A percentile compares a stretch with the other conserved stretches of the same genome.
Conservation (phyloP, 345 rosid species). For the Syzygium oleosum region DNA sequence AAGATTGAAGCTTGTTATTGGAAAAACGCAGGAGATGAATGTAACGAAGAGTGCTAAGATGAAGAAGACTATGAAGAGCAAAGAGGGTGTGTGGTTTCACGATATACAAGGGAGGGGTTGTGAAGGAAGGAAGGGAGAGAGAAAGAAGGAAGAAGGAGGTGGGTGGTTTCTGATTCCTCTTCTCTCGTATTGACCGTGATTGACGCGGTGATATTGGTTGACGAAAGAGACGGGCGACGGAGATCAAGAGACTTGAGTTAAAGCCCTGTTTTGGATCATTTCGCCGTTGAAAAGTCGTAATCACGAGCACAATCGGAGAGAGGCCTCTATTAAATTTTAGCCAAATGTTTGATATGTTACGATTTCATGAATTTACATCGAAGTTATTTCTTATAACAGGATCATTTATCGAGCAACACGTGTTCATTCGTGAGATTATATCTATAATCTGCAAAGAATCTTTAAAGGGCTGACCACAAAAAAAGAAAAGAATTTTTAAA, state of each 20-base stretch:
- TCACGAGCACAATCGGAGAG: too few relatives aligned
- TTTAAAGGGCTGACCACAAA: too few relatives aligned
- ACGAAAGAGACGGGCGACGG: neutral
- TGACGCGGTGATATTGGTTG: neutral
- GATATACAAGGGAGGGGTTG: neutral
- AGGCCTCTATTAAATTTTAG: too few relatives aligned
- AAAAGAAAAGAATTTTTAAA: too few relatives aligned
- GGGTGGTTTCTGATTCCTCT: neutral
- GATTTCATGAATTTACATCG: too few relatives aligned
- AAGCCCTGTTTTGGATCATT: neutral
- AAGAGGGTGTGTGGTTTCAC: neutral
- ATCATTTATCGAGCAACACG: too few relatives aligned
- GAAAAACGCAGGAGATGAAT: neutral
- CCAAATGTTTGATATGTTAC: too few relatives aligned
- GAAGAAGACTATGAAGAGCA: neutral
- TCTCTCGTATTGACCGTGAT: neutral
- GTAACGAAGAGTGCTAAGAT: neutral
- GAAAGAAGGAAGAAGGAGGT: neutral
- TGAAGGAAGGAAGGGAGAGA: neutral
- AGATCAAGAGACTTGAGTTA: neutral
- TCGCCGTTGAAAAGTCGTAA: too few relatives aligned
- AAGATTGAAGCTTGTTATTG: neutral
- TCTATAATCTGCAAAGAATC: too few relatives aligned
- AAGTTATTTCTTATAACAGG: too few relatives aligned
- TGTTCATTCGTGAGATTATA: too few relatives aligned